These are phyloP conservation scores for Psophocarpus tetragonolobus DNA, from an alignment of 306 rosid species.

Conservation along the genomic window DNA sequence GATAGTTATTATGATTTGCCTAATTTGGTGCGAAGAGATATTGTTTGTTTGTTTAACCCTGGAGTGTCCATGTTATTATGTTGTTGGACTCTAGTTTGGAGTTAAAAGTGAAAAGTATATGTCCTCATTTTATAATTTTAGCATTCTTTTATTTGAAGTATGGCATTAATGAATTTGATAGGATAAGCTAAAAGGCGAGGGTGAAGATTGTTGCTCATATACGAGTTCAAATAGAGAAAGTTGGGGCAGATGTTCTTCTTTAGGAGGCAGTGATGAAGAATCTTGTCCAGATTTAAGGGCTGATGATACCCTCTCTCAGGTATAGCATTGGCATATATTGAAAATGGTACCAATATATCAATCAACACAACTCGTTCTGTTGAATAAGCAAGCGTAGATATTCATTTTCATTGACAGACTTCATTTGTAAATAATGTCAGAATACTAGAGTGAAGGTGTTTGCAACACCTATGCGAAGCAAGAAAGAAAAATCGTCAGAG, in stretches of 20 bases:
- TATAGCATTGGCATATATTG: slow-evolving; percentile 26
- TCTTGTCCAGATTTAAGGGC: slow-evolving; percentile 61
- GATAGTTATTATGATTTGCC: not conserved
- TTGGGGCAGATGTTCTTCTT: slow-evolving; percentile 98
- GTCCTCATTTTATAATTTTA: too few species aligned
- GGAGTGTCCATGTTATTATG: too few species aligned
- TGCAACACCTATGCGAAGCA: slow-evolving; percentile 60
- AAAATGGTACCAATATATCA: not conserved
- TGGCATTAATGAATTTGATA: slow-evolving; percentile 44
- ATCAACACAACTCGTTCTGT: not conserved
- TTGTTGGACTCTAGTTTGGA: too few species aligned
- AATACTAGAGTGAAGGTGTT: slow-evolving; percentile 50
- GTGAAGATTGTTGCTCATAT: slow-evolving; percentile 88
- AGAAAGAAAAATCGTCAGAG: slow-evolving; percentile 43
- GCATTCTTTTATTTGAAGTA: slow-evolving; percentile 33
- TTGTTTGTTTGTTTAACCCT: not conserved
- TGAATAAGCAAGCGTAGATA: not conserved
- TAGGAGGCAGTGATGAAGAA: slow-evolving; percentile 96
- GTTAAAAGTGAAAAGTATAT: too few species aligned
- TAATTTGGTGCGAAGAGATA: not conserved
- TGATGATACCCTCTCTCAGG: slow-evolving; percentile 67
- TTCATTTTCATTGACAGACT: not conserved
- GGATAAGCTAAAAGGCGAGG: slow-evolving; percentile 67
- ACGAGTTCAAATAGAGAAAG: slow-evolving; percentile 98
- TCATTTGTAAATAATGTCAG: slow-evolving; percentile 39